phyloP scores from a whole-genome alignment of 2,329 filamentous ascomycete species.

The Alternaria conjuncta region DNA sequence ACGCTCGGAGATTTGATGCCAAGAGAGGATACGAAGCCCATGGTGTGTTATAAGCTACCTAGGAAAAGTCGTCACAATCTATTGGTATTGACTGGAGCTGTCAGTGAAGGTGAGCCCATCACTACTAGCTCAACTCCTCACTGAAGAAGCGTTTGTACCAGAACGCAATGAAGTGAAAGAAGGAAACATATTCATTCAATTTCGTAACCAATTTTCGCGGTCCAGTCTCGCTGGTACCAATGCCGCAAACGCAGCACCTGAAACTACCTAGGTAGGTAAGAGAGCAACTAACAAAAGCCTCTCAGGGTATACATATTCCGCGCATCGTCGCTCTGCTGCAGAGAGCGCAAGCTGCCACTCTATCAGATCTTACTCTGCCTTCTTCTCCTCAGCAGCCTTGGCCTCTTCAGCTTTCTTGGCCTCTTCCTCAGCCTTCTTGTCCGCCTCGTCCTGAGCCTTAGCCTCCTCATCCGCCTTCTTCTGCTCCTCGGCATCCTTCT shows the following conservation, averaged over 20 bases:
- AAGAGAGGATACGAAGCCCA: not conserved
- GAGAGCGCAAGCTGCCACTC: not conserved
- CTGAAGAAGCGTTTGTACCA: too few species aligned
- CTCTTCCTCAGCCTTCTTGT: conserved; percentile 1
- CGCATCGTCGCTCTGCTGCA: not conserved
- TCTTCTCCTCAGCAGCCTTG: not conserved
- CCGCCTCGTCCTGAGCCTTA: not conserved
- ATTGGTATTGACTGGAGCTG: too few species aligned
- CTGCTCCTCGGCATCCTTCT: conserved; percentile 10
- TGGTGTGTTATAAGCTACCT: not conserved
- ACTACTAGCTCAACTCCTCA: not conserved
- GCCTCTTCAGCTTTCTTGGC: not conserved
- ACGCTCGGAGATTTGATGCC: too few species aligned
- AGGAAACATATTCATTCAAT: conserved; percentile 1
- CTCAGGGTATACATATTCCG: not conserved
- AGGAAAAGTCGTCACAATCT: not conserved
- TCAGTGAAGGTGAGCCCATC: not conserved
- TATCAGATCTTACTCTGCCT: not conserved
- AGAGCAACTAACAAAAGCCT: not conserved
- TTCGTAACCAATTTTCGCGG: conserved; percentile 14
- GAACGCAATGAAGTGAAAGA: too few species aligned
- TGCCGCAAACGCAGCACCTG: not conserved
- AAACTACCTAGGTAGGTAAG: not conserved
- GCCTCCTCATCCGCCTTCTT: conserved; percentile 1
- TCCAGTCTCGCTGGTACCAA: conserved; percentile 23